Conservation (phyloP, 164 flowering plant genomes). For the Dillenia turbinata region DNA sequence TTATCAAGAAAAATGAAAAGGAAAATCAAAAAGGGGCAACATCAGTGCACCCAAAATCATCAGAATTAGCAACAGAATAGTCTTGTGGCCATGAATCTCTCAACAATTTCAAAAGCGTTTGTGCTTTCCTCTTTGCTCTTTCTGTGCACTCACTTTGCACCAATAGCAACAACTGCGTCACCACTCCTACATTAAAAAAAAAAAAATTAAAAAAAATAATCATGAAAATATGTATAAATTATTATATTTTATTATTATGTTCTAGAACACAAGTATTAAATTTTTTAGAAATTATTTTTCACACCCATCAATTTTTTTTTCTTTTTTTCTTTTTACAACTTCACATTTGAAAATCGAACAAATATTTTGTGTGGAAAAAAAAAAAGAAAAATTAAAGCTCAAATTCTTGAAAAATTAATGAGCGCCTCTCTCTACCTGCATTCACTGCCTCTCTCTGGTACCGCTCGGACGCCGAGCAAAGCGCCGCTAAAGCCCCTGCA, state of each 20-base stretch:
- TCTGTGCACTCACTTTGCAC: conserved; percentile 96
- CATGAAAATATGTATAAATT: too few relatives aligned
- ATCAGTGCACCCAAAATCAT: conserved; percentile 71
- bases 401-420: too few relatives aligned
- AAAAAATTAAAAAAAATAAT: too few relatives aligned
- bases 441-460: conserved; percentile 63
- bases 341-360: too few relatives aligned
- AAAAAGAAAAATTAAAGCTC: too few relatives aligned
- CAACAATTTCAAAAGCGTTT: conserved; percentile 68
- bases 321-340: too few relatives aligned
- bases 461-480: conserved; percentile 65
- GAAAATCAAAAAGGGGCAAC: conserved; percentile 49
- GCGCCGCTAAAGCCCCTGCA: conserved; percentile 67
- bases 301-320: too few relatives aligned
- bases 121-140: conserved; percentile 88
- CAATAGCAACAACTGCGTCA: conserved; percentile 77
- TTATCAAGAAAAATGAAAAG: not conserved
- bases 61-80: conserved; percentile 52
- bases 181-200: conserved; percentile 27
- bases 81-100: conserved; percentile 76
- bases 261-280: too few relatives aligned
- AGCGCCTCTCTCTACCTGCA: conserved; percentile 16
- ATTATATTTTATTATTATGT: too few relatives aligned
- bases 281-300: too few relatives aligned
- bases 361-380: too few relatives aligned